Conservation (phyloP, 2,329 filamentous ascomycete genomes). For the Colletotrichum aenigma region DNA sequence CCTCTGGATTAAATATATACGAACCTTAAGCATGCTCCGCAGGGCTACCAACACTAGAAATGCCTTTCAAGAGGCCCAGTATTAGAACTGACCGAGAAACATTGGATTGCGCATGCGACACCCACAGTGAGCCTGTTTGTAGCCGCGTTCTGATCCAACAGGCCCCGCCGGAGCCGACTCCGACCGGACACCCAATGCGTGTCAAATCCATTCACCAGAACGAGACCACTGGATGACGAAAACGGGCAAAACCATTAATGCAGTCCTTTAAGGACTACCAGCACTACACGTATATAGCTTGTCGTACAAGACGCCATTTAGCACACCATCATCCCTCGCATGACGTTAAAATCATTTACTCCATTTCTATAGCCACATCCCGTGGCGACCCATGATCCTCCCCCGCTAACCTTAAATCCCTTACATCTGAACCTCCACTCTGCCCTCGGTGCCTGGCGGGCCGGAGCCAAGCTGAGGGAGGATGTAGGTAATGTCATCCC, state of each 20-base stretch:
- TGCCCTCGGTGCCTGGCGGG: conserved; percentile 77
- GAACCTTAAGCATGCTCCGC: too few relatives aligned
- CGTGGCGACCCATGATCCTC: conserved; percentile 17
- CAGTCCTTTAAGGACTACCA: conserved; percentile 30
- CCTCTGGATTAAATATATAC: too few relatives aligned
- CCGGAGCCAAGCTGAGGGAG: conserved; percentile 79
- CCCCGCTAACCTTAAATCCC: conserved; percentile 22
- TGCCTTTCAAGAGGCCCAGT: too few relatives aligned
- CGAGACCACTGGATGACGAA: not conserved
- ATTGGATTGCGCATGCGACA: not conserved
- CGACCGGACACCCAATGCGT: too few relatives aligned
- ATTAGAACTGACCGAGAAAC: not conserved
- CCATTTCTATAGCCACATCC: conserved; percentile 21
- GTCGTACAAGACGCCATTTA: conserved; percentile 36
- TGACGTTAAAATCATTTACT: conserved; percentile 23
- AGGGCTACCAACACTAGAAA: too few relatives aligned
- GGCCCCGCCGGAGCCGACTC: not conserved
- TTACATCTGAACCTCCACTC: conserved; percentile 87
- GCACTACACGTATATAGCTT: conserved; percentile 39
- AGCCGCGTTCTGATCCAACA: not conserved
- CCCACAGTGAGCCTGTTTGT: not conserved
- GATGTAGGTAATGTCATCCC: conserved; percentile 97
- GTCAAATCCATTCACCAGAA: too few relatives aligned
- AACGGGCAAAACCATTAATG: conserved; percentile 20
- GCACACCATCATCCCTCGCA: conserved; percentile 21